Evolutionary conservation across 257 asterid genomes (phyloP), one percentile per base, ranked within the genome.

Genomic region (Fraxinus americana): DNA sequence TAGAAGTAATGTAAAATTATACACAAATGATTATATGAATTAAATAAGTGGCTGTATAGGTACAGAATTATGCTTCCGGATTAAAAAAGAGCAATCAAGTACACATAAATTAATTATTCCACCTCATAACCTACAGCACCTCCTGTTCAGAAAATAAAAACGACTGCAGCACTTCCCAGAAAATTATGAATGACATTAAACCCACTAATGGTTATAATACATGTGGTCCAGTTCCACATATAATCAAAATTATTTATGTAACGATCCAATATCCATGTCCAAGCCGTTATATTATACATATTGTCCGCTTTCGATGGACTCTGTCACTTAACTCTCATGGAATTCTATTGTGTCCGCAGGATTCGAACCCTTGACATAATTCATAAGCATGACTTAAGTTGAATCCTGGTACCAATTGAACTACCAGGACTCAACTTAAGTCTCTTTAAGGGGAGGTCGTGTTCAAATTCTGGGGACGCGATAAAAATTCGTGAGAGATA

Each of bases 171-270:
- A 48, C 19, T 48, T 48, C 19, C 2, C 34, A 30, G 7, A 48
- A 19, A 48, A 14, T 14, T 48, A 41, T 11, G 7, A 48, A 48
- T 48, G 57, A 48, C 57, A 14, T 48, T 48, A 48, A 48, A 48
- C 57, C 57, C 57, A 48, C 10, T 11, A 11, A 17, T 65, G 23
- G 29, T 7, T 38, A 61, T n/a, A 59, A 34, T 9, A 35, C 27
- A 48, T 12, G 0, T 59, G n/a, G 57, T 57, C 73, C 7, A 66
- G 10, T 25, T 75, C 79, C 66, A 73, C 27, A 73, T 35, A 30
- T 50, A 1, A 32, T 19, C 13, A 11, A 45, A 72, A 48, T 3
- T 27, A 52, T 27, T 30, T 30, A 1, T 30, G 34, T 30, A 30
- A 30, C 34, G 34, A 30, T 2, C 34, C 34, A 25, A 25, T 25